Base-by-base conservation (phyloP, 768 basidiomycete genomes). In the Hypholoma fasciculare region DNA sequence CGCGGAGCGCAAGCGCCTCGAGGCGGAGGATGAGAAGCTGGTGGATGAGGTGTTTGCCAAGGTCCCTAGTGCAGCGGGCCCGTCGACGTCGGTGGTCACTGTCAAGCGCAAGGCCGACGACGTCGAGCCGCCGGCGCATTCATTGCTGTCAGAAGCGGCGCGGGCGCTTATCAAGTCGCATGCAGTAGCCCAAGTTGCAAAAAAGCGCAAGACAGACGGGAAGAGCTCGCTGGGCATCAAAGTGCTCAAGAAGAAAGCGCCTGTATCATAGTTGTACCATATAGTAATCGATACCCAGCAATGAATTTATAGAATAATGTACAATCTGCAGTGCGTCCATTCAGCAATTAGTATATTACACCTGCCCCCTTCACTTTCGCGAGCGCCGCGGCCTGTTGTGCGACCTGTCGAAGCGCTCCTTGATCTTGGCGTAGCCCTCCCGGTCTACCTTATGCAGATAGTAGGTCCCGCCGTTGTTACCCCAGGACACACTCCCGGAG, bases 21-120 rank as follows among this genome's bases (percentile, higher is more conserved):
- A 96, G 63, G 94, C 95, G 60, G 95, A 96, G 71, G 96, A 98
- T 66, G 96, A 99, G 74, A 85, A 81, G 68, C 75, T 94, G 20
- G 91, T 98, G n/a, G 80, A 86, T 62, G 83, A 90, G 64, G 88
- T 93, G 19, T 99, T 99, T 70, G 82, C 91, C 46, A 92, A 90
- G 42, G 72, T 81, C 16, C 30, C 30, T 9, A 34, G 23, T 23
- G 58, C 64, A 19, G 46, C 66, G 6, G 62, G 64, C 6, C 9
- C 30, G 5, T 55, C 65, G n/a, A 63, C 61, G 19, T 64, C 62
- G 9, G 59, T 67, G 11, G 63, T 94, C 49, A 92, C 90, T n/a
- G 81, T 94, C 38, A 95, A 95, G 74, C 86, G 93, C 52, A 94
- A 93, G 68, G 92, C 92, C 6, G 90, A 87, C 23, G 85, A 85